These are phyloP conservation scores for Tilletia setariae DNA, from an alignment of 1,284 basidiomycete species.

Conservation along the genomic window DNA sequence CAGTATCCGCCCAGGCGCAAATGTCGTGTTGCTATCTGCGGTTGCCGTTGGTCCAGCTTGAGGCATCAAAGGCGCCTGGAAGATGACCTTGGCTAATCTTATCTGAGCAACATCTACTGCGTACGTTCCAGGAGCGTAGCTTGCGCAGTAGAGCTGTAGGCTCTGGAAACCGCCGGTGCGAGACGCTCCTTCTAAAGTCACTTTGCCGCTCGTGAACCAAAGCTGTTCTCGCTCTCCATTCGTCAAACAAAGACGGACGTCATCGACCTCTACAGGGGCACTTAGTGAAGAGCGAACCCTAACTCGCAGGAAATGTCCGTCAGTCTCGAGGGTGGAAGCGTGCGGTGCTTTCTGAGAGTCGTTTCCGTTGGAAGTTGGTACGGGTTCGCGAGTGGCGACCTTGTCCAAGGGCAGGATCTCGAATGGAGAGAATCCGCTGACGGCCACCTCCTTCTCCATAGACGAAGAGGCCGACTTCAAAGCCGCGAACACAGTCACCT, in stretches of 20 bases:
- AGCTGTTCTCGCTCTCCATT: conserved; percentile 30
- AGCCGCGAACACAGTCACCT: conserved; percentile 24
- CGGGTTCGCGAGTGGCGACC: not conserved
- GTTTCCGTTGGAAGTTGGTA: too few relatives aligned
- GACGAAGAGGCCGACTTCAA: conserved; percentile 26
- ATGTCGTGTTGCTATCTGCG: conserved; percentile 1
- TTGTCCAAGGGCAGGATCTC: conserved; percentile 17
- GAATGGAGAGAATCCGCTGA: conserved; percentile 32
- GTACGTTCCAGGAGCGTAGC: conserved; percentile 36
- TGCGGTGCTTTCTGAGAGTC: not conserved
- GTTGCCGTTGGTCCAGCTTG: not conserved
- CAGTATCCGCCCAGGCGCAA: not conserved
- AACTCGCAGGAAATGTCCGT: conserved; percentile 35
- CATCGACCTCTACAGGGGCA: conserved; percentile 34
- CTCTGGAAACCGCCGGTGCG: not conserved
- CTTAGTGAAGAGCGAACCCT: conserved; percentile 28
- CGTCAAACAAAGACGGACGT: conserved; percentile 40
- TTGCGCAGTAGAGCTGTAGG: conserved; percentile 34
- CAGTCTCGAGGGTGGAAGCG: not conserved
- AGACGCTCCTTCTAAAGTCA: conserved; percentile 20
- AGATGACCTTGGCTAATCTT: conserved; percentile 34
- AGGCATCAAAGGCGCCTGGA: conserved; percentile 23
- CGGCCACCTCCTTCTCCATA: conserved; percentile 35
- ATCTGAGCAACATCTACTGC: conserved; percentile 48
- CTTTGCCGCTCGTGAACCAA: conserved; percentile 37